phyloP scores from a whole-genome alignment of 2,329 filamentous ascomycete genomes.

The Penicillium sp. region DNA sequence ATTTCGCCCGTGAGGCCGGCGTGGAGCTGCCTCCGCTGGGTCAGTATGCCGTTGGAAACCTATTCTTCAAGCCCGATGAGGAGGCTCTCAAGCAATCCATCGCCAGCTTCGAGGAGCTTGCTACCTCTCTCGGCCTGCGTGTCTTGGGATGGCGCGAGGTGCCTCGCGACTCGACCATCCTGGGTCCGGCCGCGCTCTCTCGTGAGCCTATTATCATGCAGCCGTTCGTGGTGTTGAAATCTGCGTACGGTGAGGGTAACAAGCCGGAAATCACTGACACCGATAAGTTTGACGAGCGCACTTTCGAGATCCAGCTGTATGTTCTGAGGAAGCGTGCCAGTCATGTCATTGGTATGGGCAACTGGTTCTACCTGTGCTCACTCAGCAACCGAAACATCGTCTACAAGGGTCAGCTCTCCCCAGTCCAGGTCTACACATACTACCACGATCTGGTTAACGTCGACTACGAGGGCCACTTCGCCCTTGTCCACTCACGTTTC shows the following conservation, averaged over 20 bases:
- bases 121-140: constrained; percentile 77
- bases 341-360: constrained; percentile 88
- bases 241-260: constrained; percentile 75
- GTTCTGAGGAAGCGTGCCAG: constrained; percentile 91
- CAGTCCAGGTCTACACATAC: constrained; percentile 94
- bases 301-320: constrained; percentile 90
- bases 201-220: constrained; percentile 93
- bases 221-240: constrained; percentile 84
- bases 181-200: constrained; percentile 87
- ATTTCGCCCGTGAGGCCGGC: constrained; percentile 87
- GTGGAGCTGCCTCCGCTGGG: constrained; percentile 80
- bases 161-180: constrained; percentile 83
- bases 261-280: constrained; percentile 73
- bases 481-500: constrained; percentile 92
- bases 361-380: constrained; percentile 98
- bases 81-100: constrained; percentile 87
- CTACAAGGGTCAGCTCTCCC: constrained; percentile 94
- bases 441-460: constrained; percentile 96
- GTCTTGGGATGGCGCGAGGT: constrained; percentile 96
- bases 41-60: constrained; percentile 93
- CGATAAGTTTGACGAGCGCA: constrained; percentile 73
- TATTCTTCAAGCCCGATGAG: constrained; percentile 97
- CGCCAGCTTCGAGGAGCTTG: constrained; percentile 88
- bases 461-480: constrained; percentile 96
- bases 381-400: constrained; percentile 98